phyloP scores from a whole-genome alignment of 2,329 filamentous ascomycete species.

The Penicillium janthinellum region DNA sequence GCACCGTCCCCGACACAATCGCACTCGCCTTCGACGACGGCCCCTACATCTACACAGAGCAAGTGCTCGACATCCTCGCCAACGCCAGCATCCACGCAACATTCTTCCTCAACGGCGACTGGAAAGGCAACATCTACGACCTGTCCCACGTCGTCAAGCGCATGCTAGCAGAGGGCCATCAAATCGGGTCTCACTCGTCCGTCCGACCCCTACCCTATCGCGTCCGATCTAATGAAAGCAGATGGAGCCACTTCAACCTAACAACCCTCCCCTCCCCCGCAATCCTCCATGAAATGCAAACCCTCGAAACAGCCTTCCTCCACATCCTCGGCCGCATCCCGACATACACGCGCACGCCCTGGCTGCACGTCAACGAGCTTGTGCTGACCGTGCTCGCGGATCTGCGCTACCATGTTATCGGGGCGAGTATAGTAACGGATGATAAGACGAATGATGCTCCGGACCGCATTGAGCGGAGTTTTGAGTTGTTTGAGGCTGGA shows the following conservation, averaged over 20 bases:
- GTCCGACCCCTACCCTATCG: background rate
- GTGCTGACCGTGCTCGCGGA: slow-evolving; percentile 41
- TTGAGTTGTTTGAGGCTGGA: slow-evolving; percentile 35
- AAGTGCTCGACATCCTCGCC: slow-evolving; percentile 60
- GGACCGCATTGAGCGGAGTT: slow-evolving; percentile 31
- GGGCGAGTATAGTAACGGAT: slow-evolving; percentile 46
- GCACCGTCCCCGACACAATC: slow-evolving; percentile 54
- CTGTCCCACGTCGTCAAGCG: slow-evolving; percentile 34
- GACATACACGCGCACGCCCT: slow-evolving; percentile 54
- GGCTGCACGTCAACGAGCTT: slow-evolving; percentile 37
- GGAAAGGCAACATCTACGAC: slow-evolving; percentile 36
- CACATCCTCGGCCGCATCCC: slow-evolving; percentile 49
- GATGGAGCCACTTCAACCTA: slow-evolving; percentile 46
- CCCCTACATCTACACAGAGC: slow-evolving; percentile 59
- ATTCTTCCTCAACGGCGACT: slow-evolving; percentile 61
- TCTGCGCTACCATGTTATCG: slow-evolving; percentile 51
- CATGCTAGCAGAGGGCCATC: slow-evolving; percentile 45
- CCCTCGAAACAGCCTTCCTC: slow-evolving; percentile 43
- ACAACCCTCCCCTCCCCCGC: slow-evolving; percentile 33
- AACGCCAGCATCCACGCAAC: slow-evolving; percentile 62
- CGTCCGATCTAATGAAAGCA: slow-evolving; percentile 9
- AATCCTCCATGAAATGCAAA: slow-evolving; percentile 44
- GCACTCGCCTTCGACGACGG: slow-evolving; percentile 69
- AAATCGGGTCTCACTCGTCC: slow-evolving; percentile 51
- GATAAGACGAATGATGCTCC: slow-evolving; percentile 44